Evolutionary conservation across 2,329 filamentous ascomycete species (phyloP).

Genomic region (Stachybotrys echinatus): DNA sequence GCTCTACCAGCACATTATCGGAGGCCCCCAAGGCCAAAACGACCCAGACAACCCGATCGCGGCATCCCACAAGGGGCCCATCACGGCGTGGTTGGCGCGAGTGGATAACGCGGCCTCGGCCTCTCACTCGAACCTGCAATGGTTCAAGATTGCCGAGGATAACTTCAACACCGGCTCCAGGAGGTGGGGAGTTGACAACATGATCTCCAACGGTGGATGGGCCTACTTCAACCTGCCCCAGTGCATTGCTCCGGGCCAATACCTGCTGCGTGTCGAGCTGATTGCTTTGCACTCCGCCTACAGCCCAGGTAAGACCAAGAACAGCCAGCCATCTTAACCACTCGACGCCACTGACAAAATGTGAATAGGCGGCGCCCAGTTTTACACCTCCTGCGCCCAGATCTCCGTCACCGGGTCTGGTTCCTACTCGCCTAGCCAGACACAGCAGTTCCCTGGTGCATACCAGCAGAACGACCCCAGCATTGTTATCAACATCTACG

Average conservation of each 20-base stretch:
- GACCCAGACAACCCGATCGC: conserved; percentile 44
- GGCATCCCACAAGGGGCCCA: conserved; percentile 41
- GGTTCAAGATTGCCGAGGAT: conserved; percentile 49
- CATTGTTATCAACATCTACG: conserved; percentile 28
- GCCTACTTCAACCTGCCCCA: conserved; percentile 30
- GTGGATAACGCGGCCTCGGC: conserved; percentile 40
- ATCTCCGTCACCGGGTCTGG: conserved; percentile 18
- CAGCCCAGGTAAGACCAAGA: too few relatives aligned
- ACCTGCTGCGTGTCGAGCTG: conserved; percentile 35
- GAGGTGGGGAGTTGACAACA: conserved; percentile 22
- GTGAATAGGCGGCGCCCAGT: conserved; percentile 17
- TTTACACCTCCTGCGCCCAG: conserved; percentile 18
- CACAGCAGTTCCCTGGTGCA: conserved; percentile 21
- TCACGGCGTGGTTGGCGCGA: conserved; percentile 42
- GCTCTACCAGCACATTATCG: conserved; percentile 45
- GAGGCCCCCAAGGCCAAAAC: conserved; percentile 35
- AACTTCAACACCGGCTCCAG: conserved; percentile 18
- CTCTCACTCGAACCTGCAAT: conserved; percentile 28
- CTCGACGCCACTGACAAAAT: too few relatives aligned
- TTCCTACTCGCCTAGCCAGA: conserved; percentile 14
- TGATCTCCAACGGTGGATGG: conserved; percentile 20
- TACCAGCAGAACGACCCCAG: conserved; percentile 27
- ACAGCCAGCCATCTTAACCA: too few relatives aligned
- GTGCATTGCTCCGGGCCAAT: conserved; percentile 33
- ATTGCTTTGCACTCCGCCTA: conserved; percentile 34